These are phyloP conservation scores for Onygenales sp. DNA, from an alignment of 2,329 filamentous ascomycete species.

Conservation along the genomic window DNA sequence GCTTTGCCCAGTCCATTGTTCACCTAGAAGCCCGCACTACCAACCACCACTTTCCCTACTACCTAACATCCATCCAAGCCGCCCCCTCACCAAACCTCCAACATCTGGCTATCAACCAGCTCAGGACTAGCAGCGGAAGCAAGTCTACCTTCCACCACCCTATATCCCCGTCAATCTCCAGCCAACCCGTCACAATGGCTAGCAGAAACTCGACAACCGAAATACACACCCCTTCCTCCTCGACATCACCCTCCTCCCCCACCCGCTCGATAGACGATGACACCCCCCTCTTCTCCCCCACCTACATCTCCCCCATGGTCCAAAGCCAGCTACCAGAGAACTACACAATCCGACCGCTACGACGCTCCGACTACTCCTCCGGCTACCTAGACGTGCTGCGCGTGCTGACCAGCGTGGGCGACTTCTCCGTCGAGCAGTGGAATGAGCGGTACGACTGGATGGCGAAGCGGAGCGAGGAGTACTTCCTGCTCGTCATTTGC, in stretches of 20 bases:
- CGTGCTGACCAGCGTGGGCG: constrained; percentile 86
- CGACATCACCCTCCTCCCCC: background rate
- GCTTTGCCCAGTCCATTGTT: background rate
- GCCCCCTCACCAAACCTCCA: too few relatives aligned
- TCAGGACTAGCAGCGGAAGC: too few relatives aligned
- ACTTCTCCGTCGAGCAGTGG: constrained; percentile 67
- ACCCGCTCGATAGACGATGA: constrained; percentile 24
- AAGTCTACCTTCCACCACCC: background rate
- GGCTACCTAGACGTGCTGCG: constrained; percentile 88
- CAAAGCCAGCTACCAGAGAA: constrained; percentile 62
- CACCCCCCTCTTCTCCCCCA: constrained; percentile 61
- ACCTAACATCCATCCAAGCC: background rate
- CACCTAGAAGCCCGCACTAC: background rate
- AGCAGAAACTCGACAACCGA: background rate
- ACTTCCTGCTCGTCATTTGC: constrained; percentile 80
- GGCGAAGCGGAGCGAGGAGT: constrained; percentile 60
- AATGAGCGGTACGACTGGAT: constrained; percentile 77
- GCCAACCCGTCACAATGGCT: background rate
- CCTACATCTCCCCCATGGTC: constrained; percentile 70
- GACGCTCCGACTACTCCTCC: constrained; percentile 63
- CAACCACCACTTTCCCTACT: too few relatives aligned
- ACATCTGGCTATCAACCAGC: too few relatives aligned
- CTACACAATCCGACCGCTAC: constrained; percentile 74
- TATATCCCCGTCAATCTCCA: background rate
- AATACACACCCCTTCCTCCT: background rate